Evolutionary conservation across 1,139 yeast genomes (phyloP).

Genomic region (Nakaseomyces sp.): DNA sequence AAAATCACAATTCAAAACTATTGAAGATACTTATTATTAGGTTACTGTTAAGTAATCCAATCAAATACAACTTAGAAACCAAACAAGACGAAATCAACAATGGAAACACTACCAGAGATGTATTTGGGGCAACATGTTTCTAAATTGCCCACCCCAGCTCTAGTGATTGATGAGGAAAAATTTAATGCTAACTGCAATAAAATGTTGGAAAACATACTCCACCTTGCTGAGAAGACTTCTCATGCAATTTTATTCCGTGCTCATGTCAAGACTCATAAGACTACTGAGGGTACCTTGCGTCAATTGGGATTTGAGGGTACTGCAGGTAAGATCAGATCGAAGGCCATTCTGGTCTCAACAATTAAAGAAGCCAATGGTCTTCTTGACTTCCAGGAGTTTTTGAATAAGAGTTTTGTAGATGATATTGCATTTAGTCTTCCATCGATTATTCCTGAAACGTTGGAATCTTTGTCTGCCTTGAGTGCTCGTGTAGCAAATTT

Average conservation of each 20-base stretch:
- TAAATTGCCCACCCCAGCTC: constrained; percentile 49
- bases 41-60: too few species aligned
- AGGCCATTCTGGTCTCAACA: constrained; percentile 61
- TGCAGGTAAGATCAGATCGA: constrained; percentile 33
- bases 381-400: constrained; percentile 35
- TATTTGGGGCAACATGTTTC: constrained; percentile 18
- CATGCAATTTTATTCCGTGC: constrained; percentile 43
- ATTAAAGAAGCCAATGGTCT: constrained; percentile 56
- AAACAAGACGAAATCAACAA: not conserved
- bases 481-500: constrained; percentile 37
- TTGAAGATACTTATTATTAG: too few species aligned
- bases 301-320: constrained; percentile 41
- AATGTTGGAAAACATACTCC: constrained; percentile 35
- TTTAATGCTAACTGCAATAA: constrained; percentile 34
- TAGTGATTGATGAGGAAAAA: constrained; percentile 36
- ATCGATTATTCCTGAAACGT: constrained; percentile 42
- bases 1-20: not conserved
- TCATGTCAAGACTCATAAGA: constrained; percentile 71
- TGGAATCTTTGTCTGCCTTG: constrained; percentile 44
- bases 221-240: constrained; percentile 15
- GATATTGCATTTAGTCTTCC: constrained; percentile 70
- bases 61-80: not conserved
- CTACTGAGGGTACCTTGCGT: constrained; percentile 39
- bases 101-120: constrained; percentile 13
- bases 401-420: constrained; percentile 38